Conservation (phyloP, 2,329 filamentous ascomycete genomes). For the Alternaria arbusti region DNA sequence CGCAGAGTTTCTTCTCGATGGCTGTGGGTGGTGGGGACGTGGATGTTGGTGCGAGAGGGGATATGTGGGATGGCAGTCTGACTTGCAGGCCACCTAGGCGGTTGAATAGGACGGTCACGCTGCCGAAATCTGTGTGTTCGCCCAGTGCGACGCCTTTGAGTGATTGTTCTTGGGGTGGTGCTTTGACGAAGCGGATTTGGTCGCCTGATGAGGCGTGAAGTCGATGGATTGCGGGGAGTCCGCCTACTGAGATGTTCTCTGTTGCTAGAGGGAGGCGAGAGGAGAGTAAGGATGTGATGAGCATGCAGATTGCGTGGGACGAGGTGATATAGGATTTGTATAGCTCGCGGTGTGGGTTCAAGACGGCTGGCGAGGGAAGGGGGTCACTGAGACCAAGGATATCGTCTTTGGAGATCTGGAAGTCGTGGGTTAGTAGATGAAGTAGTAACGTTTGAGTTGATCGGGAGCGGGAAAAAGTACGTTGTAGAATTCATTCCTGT, state of each 20-base stretch:
- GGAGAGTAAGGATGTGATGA: conserved; percentile 56
- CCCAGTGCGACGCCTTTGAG: conserved; percentile 55
- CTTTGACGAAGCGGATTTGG: conserved; percentile 61
- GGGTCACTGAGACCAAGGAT: conserved; percentile 50
- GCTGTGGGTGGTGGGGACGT: neutral
- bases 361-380: conserved; percentile 53
- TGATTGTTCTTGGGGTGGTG: conserved; percentile 54
- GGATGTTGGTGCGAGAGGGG: neutral
- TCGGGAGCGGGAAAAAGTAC: conserved; percentile 35
- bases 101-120: conserved; percentile 64
- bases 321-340: conserved; percentile 54
- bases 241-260: conserved; percentile 34
- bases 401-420: conserved; percentile 59
- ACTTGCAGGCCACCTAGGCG: conserved; percentile 63
- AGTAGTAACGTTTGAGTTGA: neutral
- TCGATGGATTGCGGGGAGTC: conserved; percentile 56
- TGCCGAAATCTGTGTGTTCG: conserved; percentile 65
- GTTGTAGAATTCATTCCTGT: conserved; percentile 64
- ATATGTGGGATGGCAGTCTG: conserved; percentile 49
- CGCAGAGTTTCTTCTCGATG: conserved; percentile 22
- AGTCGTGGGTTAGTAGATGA: neutral
- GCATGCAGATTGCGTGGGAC: conserved; percentile 54
- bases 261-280: conserved; percentile 49
- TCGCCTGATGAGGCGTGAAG: conserved; percentile 55
- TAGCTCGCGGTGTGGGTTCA: conserved; percentile 45